A percentile compares a stretch with the other conserved stretches of the same genome.
phyloP scores from a whole-genome alignment of 768 basidiomycete species.

The Candolleomyces efflorescens region DNA sequence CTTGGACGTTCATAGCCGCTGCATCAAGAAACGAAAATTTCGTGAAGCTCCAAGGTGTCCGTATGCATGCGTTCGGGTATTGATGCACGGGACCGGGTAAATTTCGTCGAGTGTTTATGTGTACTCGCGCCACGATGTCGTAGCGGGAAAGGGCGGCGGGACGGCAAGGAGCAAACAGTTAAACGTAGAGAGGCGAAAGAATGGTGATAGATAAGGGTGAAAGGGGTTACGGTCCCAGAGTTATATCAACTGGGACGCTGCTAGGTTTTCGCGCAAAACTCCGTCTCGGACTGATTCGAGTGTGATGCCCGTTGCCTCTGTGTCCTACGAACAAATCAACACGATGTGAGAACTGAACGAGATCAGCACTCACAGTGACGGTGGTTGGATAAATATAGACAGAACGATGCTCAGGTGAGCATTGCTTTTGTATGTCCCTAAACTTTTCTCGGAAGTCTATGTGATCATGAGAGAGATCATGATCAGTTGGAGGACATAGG shows the following conservation, averaged over 20 bases:
- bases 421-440: constrained; percentile 56
- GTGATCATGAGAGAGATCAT: background rate
- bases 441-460: constrained; percentile 68
- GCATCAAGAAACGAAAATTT: background rate
- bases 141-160: too few species aligned
- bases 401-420: constrained; percentile 50
- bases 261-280: constrained; percentile 54
- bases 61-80: too few species aligned
- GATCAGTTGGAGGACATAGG: background rate
- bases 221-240: background rate
- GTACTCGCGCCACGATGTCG: too few species aligned
- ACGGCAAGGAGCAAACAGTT: background rate
- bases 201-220: background rate
- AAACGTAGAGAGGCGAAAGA: too few species aligned
- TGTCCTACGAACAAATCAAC: constrained; percentile 40
- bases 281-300: constrained; percentile 61
- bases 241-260: constrained; percentile 49
- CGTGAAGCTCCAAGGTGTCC: too few species aligned
- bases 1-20: background rate
- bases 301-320: constrained; percentile 55
- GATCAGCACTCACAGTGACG: constrained; percentile 48
- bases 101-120: too few species aligned
- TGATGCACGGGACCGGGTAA: too few species aligned
- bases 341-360: background rate
- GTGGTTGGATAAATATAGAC: constrained; percentile 68